Base-by-base conservation (phyloP, 2,329 filamentous ascomycete genomes). In the Elsinoe perseae region DNA sequence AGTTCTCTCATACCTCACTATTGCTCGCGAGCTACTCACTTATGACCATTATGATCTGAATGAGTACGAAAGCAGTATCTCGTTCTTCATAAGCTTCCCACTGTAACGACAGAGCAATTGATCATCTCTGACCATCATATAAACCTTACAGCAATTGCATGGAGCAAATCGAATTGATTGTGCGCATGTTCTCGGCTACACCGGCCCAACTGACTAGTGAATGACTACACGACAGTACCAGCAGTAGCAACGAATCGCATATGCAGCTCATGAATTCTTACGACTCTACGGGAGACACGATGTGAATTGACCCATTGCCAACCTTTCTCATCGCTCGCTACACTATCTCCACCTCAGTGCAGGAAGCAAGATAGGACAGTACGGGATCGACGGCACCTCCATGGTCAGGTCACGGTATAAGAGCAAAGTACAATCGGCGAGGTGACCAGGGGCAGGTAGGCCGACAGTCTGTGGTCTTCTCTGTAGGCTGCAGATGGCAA, bases 401-500 rank as follows among this genome's bases (percentile, higher is more conserved):
- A 44, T 44, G 40, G 23, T 20, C 40, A 25, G 20, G 12, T 12
- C 20, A 21, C 40, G 23, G 40, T 4, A 23, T 9, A 14, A 36
- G 9, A 27, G 9, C 6, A 23, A 25, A 14, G 18, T n/a, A n/a
- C 23, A 44, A 23, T 18, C 12, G 40, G 40, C 5, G 40, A 44
- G 40, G 40, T 9, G 20, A 44, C 3, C 20, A 25, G 20, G 20
- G 16, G 40, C n/a, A 9, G 25, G 40, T 5, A n/a, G 40, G 20
- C 9, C 20, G 23, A 18, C 25, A 14, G 18, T 18, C 12, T 44
- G 20, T 12, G 20, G 18, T 14, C 32, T 36, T 36, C 16, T 25
- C 14, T 20, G 8, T 30, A 7, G 48, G 25, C 30, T 10, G 18
- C 48, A 50, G 70, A 98, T 97, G 93, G 93, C 93, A 74, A 93